Percentiles rank a stretch among this genome's conserved stretches.
Conservation (phyloP, 345 rosid species). For the Moringa oleifera region DNA sequence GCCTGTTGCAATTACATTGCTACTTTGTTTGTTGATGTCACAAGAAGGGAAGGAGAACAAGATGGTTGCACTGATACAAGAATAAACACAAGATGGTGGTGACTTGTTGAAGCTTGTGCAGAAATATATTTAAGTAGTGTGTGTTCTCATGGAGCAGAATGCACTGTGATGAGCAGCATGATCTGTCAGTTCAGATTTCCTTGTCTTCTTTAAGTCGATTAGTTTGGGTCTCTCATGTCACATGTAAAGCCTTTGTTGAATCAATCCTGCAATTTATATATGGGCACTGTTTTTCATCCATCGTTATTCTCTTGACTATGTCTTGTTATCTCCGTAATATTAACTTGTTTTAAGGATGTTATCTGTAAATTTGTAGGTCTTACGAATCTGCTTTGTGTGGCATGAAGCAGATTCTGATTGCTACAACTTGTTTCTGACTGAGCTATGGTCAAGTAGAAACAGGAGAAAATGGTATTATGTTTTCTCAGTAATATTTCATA, state of each 20-base stretch:
- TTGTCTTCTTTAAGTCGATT: constrained; percentile 1
- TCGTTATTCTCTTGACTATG: background rate
- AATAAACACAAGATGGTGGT: constrained; percentile 25
- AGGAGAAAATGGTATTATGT: no score
- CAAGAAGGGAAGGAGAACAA: constrained; percentile 1
- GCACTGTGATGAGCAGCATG: constrained; percentile 15
- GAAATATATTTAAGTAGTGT: constrained; percentile 17
- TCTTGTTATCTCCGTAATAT: background rate
- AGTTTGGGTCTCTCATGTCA: constrained; percentile 12
- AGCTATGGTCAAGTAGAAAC: no score
- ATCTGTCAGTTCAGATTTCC: constrained; percentile 9
- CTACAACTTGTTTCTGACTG: no score
- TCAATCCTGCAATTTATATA: constrained; percentile 5
- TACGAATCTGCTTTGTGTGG: no score
- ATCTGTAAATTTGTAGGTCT: no score
- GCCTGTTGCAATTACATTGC: constrained; percentile 11
- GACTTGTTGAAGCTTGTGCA: constrained; percentile 29
- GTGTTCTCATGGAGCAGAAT: constrained; percentile 19
- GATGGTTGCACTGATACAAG: constrained; percentile 25
- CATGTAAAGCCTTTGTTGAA: constrained; percentile 25
- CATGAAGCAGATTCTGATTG: no score
- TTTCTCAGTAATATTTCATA: no score
- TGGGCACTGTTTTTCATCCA: background rate
- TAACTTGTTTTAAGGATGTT: background rate
- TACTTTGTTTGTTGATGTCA: constrained; percentile 9